Evolutionary conservation across 1,284 basidiomycete species (phyloP).

Genomic region (Gymnopus androsaceus): DNA sequence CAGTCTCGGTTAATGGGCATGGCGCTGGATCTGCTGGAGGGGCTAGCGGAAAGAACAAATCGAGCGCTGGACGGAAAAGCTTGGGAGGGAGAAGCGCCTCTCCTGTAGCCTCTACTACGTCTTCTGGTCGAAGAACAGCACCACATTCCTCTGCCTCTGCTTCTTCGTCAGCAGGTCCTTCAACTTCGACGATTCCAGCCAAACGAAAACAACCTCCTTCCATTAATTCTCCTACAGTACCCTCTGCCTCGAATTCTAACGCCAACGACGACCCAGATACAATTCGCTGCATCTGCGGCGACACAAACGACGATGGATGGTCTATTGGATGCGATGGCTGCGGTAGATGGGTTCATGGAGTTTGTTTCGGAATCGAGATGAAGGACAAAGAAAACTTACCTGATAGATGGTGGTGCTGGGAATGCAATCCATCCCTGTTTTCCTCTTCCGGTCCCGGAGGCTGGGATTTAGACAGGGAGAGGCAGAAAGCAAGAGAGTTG

Average conservation of each 20-base stretch:
- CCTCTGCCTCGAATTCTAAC: not conserved
- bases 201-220: constrained; percentile 8
- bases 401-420: constrained; percentile 72
- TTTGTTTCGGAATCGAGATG: constrained; percentile 77
- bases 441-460: no score
- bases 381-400: constrained; percentile 68
- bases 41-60: no score
- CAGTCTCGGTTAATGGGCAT: no score
- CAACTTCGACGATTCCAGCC: not conserved
- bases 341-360: constrained; percentile 87
- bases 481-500: constrained; percentile 29
- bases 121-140: no score
- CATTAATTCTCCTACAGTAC: no score
- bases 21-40: no score
- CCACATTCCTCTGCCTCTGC: no score
- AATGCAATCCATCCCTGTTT: constrained; percentile 49
- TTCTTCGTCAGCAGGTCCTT: no score
- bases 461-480: constrained; percentile 22
- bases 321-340: constrained; percentile 92
- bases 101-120: no score
- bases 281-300: constrained; percentile 75
- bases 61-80: no score
- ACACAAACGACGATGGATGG: constrained; percentile 82
- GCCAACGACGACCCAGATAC: constrained; percentile 22
- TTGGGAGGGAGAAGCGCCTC: no score